A percentile compares a stretch with the other conserved stretches of the same genome.
Conservation (phyloP, 2,329 filamentous ascomycete genomes). For the Fusarium incarnatum region DNA sequence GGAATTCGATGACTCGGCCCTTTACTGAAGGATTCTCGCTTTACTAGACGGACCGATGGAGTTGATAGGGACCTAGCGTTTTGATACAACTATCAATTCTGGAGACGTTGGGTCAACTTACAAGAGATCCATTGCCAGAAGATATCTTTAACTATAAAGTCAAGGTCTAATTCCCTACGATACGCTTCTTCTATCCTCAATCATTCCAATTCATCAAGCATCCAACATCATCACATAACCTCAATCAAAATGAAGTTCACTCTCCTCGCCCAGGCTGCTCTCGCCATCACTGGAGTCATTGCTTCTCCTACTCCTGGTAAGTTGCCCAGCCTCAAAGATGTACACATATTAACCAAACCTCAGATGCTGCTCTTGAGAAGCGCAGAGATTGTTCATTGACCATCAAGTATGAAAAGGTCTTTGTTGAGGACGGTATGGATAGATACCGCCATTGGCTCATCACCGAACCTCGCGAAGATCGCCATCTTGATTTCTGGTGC, state of each 20-base stretch:
- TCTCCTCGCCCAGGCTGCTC: neutral
- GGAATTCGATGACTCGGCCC: neutral
- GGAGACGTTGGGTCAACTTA: neutral
- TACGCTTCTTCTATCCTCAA: neutral
- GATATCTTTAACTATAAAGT: neutral
- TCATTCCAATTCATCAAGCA: neutral
- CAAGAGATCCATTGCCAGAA: rapidly evolving
- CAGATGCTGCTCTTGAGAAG: neutral
- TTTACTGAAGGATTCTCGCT: neutral
- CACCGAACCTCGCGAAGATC: constrained; percentile 1
- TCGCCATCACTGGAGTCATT: neutral
- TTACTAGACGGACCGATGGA: neutral
- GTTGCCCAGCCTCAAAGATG: rapidly evolving
- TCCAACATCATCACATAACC: neutral
- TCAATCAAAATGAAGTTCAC: constrained; percentile 1
- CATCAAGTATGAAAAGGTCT: neutral
- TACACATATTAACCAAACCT: neutral
- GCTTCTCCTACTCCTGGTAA: neutral
- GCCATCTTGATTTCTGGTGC: neutral
- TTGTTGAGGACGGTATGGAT: neutral
- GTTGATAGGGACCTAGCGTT: neutral
- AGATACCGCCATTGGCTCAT: constrained; percentile 10
- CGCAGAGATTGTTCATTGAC: constrained; percentile 2
- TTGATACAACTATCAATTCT: neutral
- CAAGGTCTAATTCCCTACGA: rapidly evolving